Evolutionary conservation across 2,329 filamentous ascomycete species (phyloP).

Genomic region (Cytospora leucostoma): DNA sequence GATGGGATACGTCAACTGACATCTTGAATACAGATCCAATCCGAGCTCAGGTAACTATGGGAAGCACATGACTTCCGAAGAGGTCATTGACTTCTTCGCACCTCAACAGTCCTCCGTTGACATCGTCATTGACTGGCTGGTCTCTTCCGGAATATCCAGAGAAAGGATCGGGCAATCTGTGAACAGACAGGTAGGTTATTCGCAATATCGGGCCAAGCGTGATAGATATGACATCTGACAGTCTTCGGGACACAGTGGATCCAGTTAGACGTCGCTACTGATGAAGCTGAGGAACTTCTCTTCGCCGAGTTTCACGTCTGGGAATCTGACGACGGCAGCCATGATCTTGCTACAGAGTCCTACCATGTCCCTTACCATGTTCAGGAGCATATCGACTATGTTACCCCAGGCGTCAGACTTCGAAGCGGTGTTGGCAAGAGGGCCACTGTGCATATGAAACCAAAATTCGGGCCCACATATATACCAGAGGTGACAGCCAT

Average conservation of each 20-base stretch:
- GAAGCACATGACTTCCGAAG: slow-evolving; percentile 41
- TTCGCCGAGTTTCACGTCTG: slow-evolving; percentile 44
- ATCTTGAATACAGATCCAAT: slow-evolving; percentile 34
- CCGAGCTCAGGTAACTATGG: slow-evolving; percentile 42
- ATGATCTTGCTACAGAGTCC: slow-evolving; percentile 42
- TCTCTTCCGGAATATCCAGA: slow-evolving; percentile 26
- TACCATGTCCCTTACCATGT: slow-evolving; percentile 53
- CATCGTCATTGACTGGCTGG: slow-evolving; percentile 43
- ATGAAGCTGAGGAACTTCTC: slow-evolving; percentile 43
- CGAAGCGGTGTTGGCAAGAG: neutral
- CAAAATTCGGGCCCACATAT: neutral
- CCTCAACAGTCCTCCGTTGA: slow-evolving; percentile 38
- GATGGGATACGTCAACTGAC: neutral
- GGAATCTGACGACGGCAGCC: slow-evolving; percentile 41
- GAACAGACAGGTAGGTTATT: slow-evolving; percentile 28
- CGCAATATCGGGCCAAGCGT: neutral
- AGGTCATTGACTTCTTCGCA: slow-evolving; percentile 43
- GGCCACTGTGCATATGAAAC: neutral
- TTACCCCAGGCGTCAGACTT: neutral
- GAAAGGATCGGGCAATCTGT: slow-evolving; percentile 30
- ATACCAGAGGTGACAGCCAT: neutral
- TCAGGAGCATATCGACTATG: slow-evolving; percentile 51
- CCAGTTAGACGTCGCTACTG: slow-evolving; percentile 43
- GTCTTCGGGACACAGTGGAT: slow-evolving; percentile 39
- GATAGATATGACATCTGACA: neutral